phyloP scores from a whole-genome alignment of 225 moss, liverwort and hornwort species.

The Lunularia cruciata region DNA sequence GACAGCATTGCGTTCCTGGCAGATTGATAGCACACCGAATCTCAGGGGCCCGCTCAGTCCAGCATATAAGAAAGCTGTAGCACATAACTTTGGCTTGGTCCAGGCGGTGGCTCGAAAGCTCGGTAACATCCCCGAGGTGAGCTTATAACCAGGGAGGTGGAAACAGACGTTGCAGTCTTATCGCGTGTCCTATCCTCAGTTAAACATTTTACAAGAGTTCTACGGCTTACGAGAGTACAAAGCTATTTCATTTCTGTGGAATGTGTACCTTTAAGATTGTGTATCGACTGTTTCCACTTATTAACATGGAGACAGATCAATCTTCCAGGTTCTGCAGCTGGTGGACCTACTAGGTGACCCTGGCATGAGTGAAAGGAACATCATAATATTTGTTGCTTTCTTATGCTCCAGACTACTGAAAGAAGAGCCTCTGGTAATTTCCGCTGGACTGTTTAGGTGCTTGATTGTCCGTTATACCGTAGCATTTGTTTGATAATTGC shows the following conservation, averaged over 20 bases:
- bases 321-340: slow-evolving; percentile 53
- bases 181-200: too few relatives aligned
- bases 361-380: slow-evolving; percentile 65
- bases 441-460: neutral
- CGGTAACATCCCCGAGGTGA: slow-evolving; percentile 64
- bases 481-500: neutral
- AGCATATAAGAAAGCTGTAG: slow-evolving; percentile 47
- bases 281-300: too few relatives aligned
- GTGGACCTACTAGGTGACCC: slow-evolving; percentile 65
- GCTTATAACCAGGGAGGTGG: neutral
- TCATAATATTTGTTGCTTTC: slow-evolving; percentile 73
- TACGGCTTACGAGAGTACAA: too few relatives aligned
- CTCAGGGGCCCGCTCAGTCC: slow-evolving; percentile 17
- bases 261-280: too few relatives aligned
- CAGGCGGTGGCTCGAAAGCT: slow-evolving; percentile 58
- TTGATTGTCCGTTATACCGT: too few relatives aligned
- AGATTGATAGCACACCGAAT: slow-evolving; percentile 27
- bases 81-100: slow-evolving; percentile 69
- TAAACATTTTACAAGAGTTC: too few relatives aligned
- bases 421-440: slow-evolving; percentile 54
- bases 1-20: slow-evolving; percentile 1
- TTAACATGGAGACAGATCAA: too few relatives aligned
- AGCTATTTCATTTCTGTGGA: too few relatives aligned
- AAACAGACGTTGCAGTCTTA: too few relatives aligned
- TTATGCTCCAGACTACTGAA: slow-evolving; percentile 68